Evolutionary conservation across 2,329 filamentous ascomycete genomes (phyloP).

Genomic region (Fusarium sp.): DNA sequence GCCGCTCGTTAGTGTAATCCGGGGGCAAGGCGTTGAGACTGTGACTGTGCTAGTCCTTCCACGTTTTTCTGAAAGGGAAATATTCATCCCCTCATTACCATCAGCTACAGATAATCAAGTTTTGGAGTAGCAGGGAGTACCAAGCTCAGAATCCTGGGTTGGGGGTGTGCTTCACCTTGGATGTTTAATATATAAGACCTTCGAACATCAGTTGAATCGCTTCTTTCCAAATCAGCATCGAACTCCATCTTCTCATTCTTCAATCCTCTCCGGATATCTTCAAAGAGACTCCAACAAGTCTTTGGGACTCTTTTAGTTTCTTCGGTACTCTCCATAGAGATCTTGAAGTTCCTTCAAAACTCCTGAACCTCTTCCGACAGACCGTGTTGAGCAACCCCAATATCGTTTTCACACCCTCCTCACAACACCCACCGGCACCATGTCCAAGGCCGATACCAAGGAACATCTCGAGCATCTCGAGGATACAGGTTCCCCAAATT

Average conservation of each 20-base stretch:
- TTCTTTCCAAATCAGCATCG: slow-evolving; percentile 24
- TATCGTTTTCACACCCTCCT: background rate
- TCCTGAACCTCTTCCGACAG: too few species aligned
- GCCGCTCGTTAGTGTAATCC: background rate
- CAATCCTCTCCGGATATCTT: background rate
- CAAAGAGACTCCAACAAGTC: background rate
- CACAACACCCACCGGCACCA: slow-evolving; percentile 14
- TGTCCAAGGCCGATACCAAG: slow-evolving; percentile 38
- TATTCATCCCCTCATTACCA: slow-evolving; percentile 2
- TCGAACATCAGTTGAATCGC: slow-evolving; percentile 11
- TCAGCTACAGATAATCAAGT: background rate
- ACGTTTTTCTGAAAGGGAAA: slow-evolving; percentile 26
- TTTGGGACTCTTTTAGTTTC: too few species aligned
- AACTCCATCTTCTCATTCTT: background rate
- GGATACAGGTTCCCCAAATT: slow-evolving; percentile 22
- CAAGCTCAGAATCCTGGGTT: background rate
- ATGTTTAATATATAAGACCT: slow-evolving; percentile 33
- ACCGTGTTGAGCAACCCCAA: too few species aligned
- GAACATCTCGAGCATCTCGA: slow-evolving; percentile 40
- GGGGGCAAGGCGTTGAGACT: background rate
- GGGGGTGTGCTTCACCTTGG: slow-evolving; percentile 29
- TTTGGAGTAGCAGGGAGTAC: slow-evolving; percentile 9
- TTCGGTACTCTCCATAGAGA: too few species aligned
- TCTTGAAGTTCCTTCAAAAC: background rate
- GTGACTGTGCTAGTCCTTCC: background rate